phyloP scores from a whole-genome alignment of 2,329 filamentous ascomycete species.

The Penicillium sp. region DNA sequence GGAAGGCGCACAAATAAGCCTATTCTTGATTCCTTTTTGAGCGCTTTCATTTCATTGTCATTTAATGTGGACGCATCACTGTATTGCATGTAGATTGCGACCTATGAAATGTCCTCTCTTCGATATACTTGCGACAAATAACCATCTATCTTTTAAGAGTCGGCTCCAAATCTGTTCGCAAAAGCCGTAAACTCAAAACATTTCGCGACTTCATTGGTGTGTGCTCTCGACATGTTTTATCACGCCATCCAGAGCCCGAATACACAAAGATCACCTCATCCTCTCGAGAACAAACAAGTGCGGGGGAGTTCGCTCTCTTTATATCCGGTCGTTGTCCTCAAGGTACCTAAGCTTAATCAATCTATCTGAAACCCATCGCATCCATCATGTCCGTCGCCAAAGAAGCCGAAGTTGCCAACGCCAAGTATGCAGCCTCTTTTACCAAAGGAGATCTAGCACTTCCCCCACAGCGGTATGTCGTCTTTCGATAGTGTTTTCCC shows the following conservation, averaged over 20 bases:
- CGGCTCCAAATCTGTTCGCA: background rate
- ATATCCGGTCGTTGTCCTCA: constrained; percentile 5
- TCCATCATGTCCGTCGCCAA: constrained; percentile 35
- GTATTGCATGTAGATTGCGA: background rate
- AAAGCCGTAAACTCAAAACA: background rate
- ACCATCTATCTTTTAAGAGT: background rate
- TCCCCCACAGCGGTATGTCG: constrained; percentile 61
- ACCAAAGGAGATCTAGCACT: constrained; percentile 65
- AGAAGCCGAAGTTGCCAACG: constrained; percentile 58
- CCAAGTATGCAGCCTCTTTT: constrained; percentile 58
- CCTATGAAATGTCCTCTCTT: background rate
- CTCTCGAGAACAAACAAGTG: constrained; percentile 5
- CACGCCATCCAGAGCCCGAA: constrained; percentile 12
- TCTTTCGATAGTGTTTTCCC: background rate
- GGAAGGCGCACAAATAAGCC: constrained; percentile 35
- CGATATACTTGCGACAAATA: background rate
- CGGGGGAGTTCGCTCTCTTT: constrained; percentile 10
- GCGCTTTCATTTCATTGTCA: no score
- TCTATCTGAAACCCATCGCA: background rate
- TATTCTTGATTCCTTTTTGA: background rate
- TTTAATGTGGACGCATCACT: background rate
- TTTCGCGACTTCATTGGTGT: background rate
- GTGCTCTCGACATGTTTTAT: background rate
- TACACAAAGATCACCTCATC: constrained; percentile 16
- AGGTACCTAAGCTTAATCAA: constrained; percentile 1